phyloP scores from a whole-genome alignment of 2,329 filamentous ascomycete species.

The Colletotrichum tamarilloi region DNA sequence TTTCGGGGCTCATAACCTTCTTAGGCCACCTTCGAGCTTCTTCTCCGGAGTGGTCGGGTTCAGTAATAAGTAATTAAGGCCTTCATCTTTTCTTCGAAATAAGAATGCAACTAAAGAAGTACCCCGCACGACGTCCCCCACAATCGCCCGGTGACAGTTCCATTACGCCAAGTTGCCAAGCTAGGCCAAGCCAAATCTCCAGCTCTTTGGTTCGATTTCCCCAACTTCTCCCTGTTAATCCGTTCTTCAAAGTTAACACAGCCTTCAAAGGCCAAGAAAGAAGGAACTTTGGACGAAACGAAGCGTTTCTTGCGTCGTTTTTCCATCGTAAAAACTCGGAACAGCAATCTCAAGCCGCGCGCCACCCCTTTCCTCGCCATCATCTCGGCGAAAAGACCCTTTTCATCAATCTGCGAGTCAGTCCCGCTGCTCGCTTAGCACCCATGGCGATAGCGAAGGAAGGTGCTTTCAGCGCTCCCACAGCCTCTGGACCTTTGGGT shows the following conservation, averaged over 20 bases:
- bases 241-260: constrained; percentile 1
- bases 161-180: constrained; percentile 3
- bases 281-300: constrained; percentile 20
- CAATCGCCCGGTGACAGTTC: background rate
- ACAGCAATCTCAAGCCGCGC: background rate
- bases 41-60: background rate
- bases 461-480: background rate
- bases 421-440: background rate
- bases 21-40: constrained; percentile 9
- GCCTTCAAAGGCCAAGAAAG: constrained; percentile 17
- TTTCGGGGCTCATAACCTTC: background rate
- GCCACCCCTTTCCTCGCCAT: background rate
- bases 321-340: background rate
- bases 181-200: background rate
- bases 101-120: background rate
- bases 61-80: background rate
- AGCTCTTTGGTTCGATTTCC: constrained; percentile 1
- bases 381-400: background rate
- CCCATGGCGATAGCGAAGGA: background rate
- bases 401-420: constrained; percentile 1
- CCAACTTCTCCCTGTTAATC: background rate
- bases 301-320: constrained; percentile 5
- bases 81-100: background rate
- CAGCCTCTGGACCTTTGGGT: background rate
- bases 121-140: constrained; percentile 25